Conservation (phyloP, 139 green algal species). For the Tetradesmus obliquus region DNA sequence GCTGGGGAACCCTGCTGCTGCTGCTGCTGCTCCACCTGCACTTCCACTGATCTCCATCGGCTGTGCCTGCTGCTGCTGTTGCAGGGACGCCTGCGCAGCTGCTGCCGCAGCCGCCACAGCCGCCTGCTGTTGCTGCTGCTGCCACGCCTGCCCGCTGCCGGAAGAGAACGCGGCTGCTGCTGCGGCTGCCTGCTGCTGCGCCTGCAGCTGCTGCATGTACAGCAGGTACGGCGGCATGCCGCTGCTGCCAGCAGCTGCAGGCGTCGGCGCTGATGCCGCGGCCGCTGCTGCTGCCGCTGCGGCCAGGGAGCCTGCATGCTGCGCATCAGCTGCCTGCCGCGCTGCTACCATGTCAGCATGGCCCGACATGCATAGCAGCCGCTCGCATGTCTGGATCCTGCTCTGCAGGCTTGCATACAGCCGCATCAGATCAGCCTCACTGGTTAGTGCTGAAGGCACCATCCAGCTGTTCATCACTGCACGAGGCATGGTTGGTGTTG, state of each 20-base stretch:
- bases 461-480: constrained; percentile 34
- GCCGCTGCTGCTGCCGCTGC: background rate
- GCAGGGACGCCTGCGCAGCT: too few relatives aligned
- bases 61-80: background rate
- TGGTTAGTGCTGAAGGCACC: background rate
- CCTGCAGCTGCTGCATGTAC: constrained; percentile 26
- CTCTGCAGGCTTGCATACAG: constrained; percentile 37
- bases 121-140: background rate
- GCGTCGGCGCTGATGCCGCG: background rate
- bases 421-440: constrained; percentile 30
- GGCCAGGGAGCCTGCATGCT: background rate
- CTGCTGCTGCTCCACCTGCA: background rate
- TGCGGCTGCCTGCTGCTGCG: background rate
- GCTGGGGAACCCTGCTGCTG: background rate
- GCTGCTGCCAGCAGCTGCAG: background rate
- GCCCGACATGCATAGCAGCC: constrained; percentile 22
- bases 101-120: background rate
- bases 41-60: background rate
- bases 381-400: constrained; percentile 15
- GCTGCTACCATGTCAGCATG: constrained; percentile 18
- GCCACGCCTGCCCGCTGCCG: background rate
- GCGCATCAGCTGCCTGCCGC: background rate
- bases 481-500: constrained; percentile 1
- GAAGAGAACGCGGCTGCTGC: background rate
- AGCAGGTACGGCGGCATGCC: background rate